Percentiles rank a stretch among this genome's conserved stretches.
These are phyloP conservation scores for Dalbergia oliveri DNA, from an alignment of 306 rosid genomes.

Conservation along the genomic window DNA sequence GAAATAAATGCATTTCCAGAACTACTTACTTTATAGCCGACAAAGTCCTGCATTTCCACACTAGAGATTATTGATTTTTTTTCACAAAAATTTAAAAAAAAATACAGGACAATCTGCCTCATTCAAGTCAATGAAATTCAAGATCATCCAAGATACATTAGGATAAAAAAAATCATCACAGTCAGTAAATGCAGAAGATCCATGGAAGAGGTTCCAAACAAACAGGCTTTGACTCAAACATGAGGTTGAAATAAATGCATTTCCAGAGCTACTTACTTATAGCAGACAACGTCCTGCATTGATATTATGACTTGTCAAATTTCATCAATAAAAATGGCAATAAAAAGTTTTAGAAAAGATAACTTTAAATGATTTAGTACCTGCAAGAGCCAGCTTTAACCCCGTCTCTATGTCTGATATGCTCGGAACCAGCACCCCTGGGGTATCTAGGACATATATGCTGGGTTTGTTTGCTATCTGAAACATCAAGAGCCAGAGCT, in stretches of 20 bases:
- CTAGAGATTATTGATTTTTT: no score
- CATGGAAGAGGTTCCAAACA: no score
- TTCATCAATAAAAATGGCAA: neutral
- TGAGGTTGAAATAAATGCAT: constrained; percentile 12
- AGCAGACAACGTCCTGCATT: neutral
- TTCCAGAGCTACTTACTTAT: constrained; percentile 5
- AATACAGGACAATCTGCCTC: no score
- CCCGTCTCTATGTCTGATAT: constrained; percentile 92
- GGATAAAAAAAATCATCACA: no score
- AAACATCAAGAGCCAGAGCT: constrained; percentile 36
- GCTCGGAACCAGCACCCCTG: constrained; percentile 95
- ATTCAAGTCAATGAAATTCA: no score
- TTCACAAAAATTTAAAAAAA: no score
- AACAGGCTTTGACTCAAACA: neutral
- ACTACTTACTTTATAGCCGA: constrained; percentile 8
- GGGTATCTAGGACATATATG: constrained; percentile 91
- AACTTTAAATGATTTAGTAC: constrained; percentile 49
- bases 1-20: constrained; percentile 21
- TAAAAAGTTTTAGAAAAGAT: constrained; percentile 4
- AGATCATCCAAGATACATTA: no score
- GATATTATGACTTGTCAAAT: constrained; percentile 1
- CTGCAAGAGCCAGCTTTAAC: constrained; percentile 91
- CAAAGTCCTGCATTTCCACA: neutral
- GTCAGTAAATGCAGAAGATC: no score
- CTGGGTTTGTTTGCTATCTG: constrained; percentile 96